These are phyloP conservation scores for Sclerotinia subarctica DNA, from an alignment of 2,329 filamentous ascomycete species.

Conservation along the genomic window DNA sequence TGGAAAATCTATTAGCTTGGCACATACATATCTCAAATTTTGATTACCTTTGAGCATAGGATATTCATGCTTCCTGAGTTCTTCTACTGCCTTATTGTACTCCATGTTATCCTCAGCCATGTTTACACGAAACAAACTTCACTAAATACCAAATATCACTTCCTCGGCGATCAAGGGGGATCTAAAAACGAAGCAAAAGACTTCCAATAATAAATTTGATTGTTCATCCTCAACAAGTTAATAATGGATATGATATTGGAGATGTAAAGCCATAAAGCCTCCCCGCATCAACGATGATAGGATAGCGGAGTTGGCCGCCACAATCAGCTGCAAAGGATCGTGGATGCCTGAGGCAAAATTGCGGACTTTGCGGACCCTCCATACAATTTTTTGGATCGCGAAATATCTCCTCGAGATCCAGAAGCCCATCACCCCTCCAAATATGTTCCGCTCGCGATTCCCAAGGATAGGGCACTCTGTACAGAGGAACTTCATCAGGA, in stretches of 20 bases:
- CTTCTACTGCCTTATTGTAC: slow-evolving; percentile 60
- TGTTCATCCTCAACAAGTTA: slow-evolving; percentile 25
- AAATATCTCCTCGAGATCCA: slow-evolving; percentile 14
- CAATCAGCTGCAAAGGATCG: neutral
- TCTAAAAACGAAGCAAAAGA: slow-evolving; percentile 8
- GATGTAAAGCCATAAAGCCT: neutral
- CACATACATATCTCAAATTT: neutral
- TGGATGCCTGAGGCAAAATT: slow-evolving; percentile 4
- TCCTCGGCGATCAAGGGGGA: slow-evolving; percentile 19
- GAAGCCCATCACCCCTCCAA: slow-evolving; percentile 14
- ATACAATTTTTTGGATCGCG: slow-evolving; percentile 20
- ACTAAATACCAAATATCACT: neutral
- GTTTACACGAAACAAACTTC: slow-evolving; percentile 12
- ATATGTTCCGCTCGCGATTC: slow-evolving; percentile 38
- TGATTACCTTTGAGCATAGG: slow-evolving; percentile 64
- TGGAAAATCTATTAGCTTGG: slow-evolving; percentile 23
- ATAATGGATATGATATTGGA: slow-evolving; percentile 8
- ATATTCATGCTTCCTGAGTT: slow-evolving; percentile 58
- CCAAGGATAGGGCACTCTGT: slow-evolving; percentile 30
- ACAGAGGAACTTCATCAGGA: slow-evolving; percentile 10
- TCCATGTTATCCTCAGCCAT: slow-evolving; percentile 26
- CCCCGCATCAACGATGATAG: slow-evolving; percentile 7
- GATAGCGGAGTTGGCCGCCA: slow-evolving; percentile 19
- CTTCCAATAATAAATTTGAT: slow-evolving; percentile 8
- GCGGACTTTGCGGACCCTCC: slow-evolving; percentile 12